These are phyloP conservation scores for Nasturtium officinale DNA, from an alignment of 345 rosid genomes.

Conservation along the genomic window DNA sequence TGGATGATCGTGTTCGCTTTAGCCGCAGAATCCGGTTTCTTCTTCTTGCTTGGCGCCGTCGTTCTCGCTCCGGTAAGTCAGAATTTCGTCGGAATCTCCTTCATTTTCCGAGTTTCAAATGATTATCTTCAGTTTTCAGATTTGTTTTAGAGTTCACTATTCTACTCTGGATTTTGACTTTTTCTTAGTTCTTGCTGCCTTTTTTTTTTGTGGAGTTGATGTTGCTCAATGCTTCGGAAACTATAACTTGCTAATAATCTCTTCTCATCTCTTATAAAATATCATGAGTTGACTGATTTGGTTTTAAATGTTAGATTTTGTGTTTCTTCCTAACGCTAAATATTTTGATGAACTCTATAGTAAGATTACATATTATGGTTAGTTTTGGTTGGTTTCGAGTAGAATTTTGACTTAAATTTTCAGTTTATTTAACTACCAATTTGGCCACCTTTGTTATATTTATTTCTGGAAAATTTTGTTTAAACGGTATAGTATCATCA, in stretches of 20 bases:
- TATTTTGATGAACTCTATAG: not conserved
- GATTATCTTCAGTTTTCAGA: not conserved
- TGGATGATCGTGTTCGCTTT: conserved; percentile 49
- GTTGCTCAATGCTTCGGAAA: conserved; percentile 11
- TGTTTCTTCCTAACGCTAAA: not conserved
- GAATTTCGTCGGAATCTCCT: not conserved
- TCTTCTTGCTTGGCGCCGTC: conserved; percentile 67
- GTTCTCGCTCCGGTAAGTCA: conserved; percentile 69
- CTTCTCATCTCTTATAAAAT: conserved; percentile 3
- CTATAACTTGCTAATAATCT: conserved; percentile 1
- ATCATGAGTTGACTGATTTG: conserved; percentile 1
- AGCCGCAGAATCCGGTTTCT: conserved; percentile 61
- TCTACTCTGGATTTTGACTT: not conserved
- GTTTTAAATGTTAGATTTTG: not conserved
- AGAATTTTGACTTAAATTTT: not conserved
- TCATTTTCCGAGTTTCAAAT: not conserved
- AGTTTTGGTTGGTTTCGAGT: not conserved
- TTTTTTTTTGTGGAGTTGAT: conserved; percentile 1
- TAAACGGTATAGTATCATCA: conserved; percentile 1
- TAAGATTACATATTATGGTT: not conserved
- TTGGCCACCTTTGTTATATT: conserved; percentile 23
- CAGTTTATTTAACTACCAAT: not conserved
- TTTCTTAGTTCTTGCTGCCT: not conserved
- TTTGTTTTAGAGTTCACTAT: conserved; percentile 6
- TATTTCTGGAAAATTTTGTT: not conserved